phyloP scores from a whole-genome alignment of 2,329 filamentous ascomycete genomes.

The Diaporthe citri region DNA sequence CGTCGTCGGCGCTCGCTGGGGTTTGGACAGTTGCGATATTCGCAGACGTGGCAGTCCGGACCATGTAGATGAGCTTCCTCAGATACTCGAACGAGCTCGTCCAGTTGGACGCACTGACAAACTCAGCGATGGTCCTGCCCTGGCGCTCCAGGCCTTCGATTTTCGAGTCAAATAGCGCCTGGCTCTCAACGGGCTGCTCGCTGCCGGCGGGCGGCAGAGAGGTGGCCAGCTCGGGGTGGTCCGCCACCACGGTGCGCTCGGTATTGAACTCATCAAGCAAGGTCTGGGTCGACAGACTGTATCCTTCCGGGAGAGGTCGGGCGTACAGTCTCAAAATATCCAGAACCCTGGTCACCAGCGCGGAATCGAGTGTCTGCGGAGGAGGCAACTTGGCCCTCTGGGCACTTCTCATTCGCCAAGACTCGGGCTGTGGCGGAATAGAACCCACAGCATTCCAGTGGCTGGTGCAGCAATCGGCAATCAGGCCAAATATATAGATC shows the following conservation, averaged over 20 bases:
- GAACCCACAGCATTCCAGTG: slow-evolving; percentile 63
- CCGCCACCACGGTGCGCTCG: slow-evolving; percentile 52
- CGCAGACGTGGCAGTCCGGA: slow-evolving; percentile 58
- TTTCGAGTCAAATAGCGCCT: slow-evolving; percentile 51
- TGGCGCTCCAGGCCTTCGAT: slow-evolving; percentile 64
- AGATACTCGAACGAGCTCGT: slow-evolving; percentile 69
- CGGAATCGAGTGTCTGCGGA: slow-evolving; percentile 60
- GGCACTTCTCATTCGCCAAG: slow-evolving; percentile 18
- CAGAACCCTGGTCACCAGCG: slow-evolving; percentile 67
- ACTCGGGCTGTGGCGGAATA: slow-evolving; percentile 26
- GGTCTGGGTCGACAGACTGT: slow-evolving; percentile 66
- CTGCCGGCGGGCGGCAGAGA: slow-evolving; percentile 43
- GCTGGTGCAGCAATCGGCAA: slow-evolving; percentile 74
- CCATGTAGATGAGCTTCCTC: slow-evolving; percentile 63
- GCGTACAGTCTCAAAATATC: slow-evolving; percentile 69
- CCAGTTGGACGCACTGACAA: slow-evolving; percentile 75
- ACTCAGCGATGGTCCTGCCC: slow-evolving; percentile 71
- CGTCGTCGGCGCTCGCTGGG: slow-evolving; percentile 59
- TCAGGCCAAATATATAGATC: slow-evolving; percentile 72
- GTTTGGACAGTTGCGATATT: slow-evolving; percentile 56
- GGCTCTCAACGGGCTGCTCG: slow-evolving; percentile 53
- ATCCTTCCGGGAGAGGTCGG: slow-evolving; percentile 69
- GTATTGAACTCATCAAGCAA: slow-evolving; percentile 66
- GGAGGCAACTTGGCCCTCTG: slow-evolving; percentile 45
- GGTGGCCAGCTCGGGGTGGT: slow-evolving; percentile 45